These are phyloP conservation scores for Beauveria brongniartii DNA, from an alignment of 2,329 filamentous ascomycete species.

Conservation along the genomic window DNA sequence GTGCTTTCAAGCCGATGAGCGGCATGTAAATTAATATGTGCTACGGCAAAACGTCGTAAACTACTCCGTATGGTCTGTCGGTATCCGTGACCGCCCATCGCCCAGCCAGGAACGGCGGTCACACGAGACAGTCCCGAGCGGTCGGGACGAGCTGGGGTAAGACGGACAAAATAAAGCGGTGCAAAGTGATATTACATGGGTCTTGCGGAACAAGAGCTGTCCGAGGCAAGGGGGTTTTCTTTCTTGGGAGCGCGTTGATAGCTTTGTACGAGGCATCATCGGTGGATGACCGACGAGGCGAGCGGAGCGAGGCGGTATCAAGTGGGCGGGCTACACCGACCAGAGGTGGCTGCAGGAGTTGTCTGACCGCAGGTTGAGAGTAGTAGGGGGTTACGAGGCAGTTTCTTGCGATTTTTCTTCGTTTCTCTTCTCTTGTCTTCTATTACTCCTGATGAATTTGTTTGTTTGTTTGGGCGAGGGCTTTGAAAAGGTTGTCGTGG, in stretches of 20 bases:
- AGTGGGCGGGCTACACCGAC: not conserved
- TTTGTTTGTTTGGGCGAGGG: too few relatives aligned
- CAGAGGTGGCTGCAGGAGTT: not conserved
- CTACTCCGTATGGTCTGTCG: not conserved
- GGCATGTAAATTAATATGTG: too few relatives aligned
- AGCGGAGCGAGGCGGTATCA: not conserved
- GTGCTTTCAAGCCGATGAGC: too few relatives aligned
- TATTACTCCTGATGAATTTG: too few relatives aligned
- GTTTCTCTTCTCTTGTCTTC: not conserved
- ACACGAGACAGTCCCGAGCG: not conserved
- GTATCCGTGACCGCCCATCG: not conserved
- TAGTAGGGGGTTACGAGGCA: not conserved
- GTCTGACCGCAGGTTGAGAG: not conserved
- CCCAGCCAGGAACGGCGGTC: not conserved
- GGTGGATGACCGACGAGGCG: not conserved
- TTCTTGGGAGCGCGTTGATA: not conserved
- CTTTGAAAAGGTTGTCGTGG: too few relatives aligned
- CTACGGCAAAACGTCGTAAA: too few relatives aligned
- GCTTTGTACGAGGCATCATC: not conserved
- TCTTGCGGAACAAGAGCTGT: not conserved
- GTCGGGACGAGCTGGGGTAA: slow-evolving; percentile 4
- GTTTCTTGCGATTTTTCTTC: not conserved
- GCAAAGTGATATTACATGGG: too few relatives aligned
- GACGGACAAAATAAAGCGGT: not conserved
- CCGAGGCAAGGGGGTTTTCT: not conserved